Conservation (phyloP, 2,329 filamentous ascomycete species). For the Paraphaeosphaeria minitans region DNA sequence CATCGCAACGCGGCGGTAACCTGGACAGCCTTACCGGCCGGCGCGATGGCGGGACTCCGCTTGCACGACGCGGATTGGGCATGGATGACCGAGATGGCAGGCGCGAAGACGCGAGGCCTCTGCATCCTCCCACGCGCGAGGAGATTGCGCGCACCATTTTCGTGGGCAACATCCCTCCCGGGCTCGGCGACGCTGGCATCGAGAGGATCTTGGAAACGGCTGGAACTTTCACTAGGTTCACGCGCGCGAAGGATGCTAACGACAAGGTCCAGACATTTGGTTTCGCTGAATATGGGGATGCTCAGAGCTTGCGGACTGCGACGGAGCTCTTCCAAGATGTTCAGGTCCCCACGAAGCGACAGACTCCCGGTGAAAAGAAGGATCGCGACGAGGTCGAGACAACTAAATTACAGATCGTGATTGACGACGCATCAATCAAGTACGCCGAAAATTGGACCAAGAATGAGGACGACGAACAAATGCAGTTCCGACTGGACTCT, state of each 20-base stretch:
- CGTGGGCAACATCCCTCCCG: constrained; percentile 81
- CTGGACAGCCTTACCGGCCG: constrained; percentile 52
- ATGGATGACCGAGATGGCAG: constrained; percentile 61
- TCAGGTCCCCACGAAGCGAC: constrained; percentile 79
- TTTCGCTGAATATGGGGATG: constrained; percentile 94
- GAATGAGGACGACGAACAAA: constrained; percentile 65
- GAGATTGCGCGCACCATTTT: constrained; percentile 93
- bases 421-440: constrained; percentile 81
- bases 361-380: constrained; percentile 56
- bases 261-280: constrained; percentile 86
- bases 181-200: constrained; percentile 75
- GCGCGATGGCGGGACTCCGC: constrained; percentile 52
- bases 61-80: constrained; percentile 60
- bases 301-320: constrained; percentile 82
- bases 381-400: constrained; percentile 47
- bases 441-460: constrained; percentile 82
- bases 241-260: constrained; percentile 75
- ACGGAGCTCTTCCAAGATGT: constrained; percentile 84
- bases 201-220: constrained; percentile 79
- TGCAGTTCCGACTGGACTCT: constrained; percentile 70
- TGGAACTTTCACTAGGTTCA: constrained; percentile 83
- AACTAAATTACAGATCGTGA: constrained; percentile 40
- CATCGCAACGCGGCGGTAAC: constrained; percentile 63
- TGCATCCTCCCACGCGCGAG: constrained; percentile 82
- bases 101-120: constrained; percentile 62